These are phyloP conservation scores for Nidula microcarpa DNA, from an alignment of 768 basidiomycete genomes.

Conservation along the genomic window DNA sequence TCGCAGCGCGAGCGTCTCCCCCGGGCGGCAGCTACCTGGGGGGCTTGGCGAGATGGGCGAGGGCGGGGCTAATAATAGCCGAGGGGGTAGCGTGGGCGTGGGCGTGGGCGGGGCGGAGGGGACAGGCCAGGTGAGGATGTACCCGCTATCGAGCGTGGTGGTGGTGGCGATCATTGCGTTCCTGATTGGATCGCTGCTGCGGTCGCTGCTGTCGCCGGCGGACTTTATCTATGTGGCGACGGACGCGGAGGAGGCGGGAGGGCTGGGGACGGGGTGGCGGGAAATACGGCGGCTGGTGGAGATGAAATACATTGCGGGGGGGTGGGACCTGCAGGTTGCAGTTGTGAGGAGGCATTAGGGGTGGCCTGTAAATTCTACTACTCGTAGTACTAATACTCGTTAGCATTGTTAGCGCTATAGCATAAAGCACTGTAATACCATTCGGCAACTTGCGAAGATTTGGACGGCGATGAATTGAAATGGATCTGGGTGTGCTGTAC, in stretches of 20 bases:
- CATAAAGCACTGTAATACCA: too few relatives aligned
- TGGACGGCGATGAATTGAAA: slow-evolving; percentile 28
- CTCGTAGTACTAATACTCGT: too few relatives aligned
- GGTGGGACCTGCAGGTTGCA: slow-evolving; percentile 88
- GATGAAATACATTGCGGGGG: slow-evolving; percentile 75
- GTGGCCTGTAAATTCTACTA: too few relatives aligned
- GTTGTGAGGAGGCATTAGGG: too few relatives aligned
- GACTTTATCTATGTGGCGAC: slow-evolving; percentile 85
- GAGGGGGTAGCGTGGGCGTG: too few relatives aligned
- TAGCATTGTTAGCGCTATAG: too few relatives aligned
- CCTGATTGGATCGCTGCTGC: slow-evolving; percentile 84
- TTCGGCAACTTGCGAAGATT: slow-evolving; percentile 23
- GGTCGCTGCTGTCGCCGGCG: slow-evolving; percentile 84
- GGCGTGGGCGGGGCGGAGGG: slow-evolving; percentile 10
- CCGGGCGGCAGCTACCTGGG: slow-evolving; percentile 37
- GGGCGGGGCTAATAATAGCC: slow-evolving; percentile 8
- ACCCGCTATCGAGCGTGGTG: slow-evolving; percentile 56
- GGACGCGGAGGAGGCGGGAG: slow-evolving; percentile 46
- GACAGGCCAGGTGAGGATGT: too few relatives aligned
- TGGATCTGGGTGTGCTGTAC: slow-evolving; percentile 10
- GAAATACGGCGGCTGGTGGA: slow-evolving; percentile 82
- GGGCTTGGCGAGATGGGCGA: slow-evolving; percentile 26
- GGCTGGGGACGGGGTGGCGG: slow-evolving; percentile 65
- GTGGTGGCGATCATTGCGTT: slow-evolving; percentile 85
- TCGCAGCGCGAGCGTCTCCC: too few relatives aligned